Conservation (phyloP, 2,329 filamentous ascomycete genomes). For the Cladophialophora bantiana region DNA sequence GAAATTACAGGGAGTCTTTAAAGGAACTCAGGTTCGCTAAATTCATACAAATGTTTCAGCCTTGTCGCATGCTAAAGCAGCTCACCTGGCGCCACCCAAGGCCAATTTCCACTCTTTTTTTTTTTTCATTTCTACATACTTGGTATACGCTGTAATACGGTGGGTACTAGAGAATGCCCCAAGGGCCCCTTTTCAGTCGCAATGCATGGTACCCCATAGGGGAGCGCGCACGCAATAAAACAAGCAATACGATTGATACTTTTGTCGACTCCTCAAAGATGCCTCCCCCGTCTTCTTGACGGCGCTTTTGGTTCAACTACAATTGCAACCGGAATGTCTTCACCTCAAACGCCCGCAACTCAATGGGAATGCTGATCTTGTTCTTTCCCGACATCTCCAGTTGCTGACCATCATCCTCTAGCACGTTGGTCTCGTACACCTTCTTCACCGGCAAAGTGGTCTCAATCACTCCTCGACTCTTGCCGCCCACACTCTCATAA, state of each 20-base stretch:
- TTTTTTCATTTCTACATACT: neutral
- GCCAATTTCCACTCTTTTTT: slow-evolving; percentile 14
- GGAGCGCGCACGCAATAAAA: neutral
- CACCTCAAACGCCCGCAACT: slow-evolving; percentile 82
- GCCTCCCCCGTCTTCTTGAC: neutral
- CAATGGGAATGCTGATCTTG: slow-evolving; percentile 62
- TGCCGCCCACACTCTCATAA: slow-evolving; percentile 88
- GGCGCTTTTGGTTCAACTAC: slow-evolving; percentile 39
- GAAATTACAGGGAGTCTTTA: slow-evolving; percentile 1
- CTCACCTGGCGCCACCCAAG: slow-evolving; percentile 7
- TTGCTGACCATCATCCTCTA: slow-evolving; percentile 84
- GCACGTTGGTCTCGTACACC: slow-evolving; percentile 81
- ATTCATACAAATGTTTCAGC: slow-evolving; percentile 2
- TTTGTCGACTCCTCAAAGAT: neutral
- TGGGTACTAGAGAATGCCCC: neutral
- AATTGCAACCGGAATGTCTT: slow-evolving; percentile 75
- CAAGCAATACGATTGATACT: slow-evolving; percentile 5
- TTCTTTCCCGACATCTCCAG: slow-evolving; percentile 56
- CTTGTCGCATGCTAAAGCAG: slow-evolving; percentile 4
- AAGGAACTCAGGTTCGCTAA: slow-evolving; percentile 16
- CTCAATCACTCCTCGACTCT: slow-evolving; percentile 72
- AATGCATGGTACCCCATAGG: neutral
- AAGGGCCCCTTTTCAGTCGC: neutral
- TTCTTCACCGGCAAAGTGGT: slow-evolving; percentile 75
- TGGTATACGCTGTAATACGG: neutral